A percentile compares a stretch with the other conserved stretches of the same genome.
Conservation (phyloP, 225 moss, liverwort and hornwort species). For the Climacium dendroides region DNA sequence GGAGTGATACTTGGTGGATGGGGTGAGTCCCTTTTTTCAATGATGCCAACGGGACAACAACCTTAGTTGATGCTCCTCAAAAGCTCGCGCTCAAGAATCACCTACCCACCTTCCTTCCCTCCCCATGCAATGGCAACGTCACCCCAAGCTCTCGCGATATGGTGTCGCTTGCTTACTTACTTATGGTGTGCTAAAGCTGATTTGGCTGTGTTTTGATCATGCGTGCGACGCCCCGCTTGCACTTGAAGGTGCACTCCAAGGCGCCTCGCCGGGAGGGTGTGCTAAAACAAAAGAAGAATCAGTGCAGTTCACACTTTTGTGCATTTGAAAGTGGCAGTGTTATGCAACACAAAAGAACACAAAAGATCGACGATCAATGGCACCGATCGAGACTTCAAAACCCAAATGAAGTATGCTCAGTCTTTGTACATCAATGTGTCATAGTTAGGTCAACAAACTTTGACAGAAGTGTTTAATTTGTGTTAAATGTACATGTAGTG, state of each 20-base stretch:
- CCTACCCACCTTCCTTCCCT: not conserved
- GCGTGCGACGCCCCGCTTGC: accelerated
- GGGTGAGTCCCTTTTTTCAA: not conserved
- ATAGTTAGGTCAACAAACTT: not conserved
- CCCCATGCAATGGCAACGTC: not conserved
- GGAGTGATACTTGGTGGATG: not conserved
- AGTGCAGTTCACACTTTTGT: not conserved
- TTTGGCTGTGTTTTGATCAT: not conserved
- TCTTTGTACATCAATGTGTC: no score
- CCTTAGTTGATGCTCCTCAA: not conserved
- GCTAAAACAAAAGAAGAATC: not conserved
- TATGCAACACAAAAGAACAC: no score
- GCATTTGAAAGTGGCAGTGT: not conserved
- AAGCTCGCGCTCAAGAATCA: not conserved
- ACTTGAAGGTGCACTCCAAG: not conserved
- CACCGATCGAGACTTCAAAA: not conserved
- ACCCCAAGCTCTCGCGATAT: not conserved
- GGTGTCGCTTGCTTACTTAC: not conserved
- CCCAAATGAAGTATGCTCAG: not conserved
- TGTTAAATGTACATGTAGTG: no score
- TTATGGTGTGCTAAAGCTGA: not conserved
- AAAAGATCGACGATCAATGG: no score
- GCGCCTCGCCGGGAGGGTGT: not conserved
- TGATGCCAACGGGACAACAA: not conserved
- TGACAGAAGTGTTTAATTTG: not conserved